These are phyloP conservation scores for Austroboletus eburneus DNA, from an alignment of 768 basidiomycete genomes.

Conservation along the genomic window DNA sequence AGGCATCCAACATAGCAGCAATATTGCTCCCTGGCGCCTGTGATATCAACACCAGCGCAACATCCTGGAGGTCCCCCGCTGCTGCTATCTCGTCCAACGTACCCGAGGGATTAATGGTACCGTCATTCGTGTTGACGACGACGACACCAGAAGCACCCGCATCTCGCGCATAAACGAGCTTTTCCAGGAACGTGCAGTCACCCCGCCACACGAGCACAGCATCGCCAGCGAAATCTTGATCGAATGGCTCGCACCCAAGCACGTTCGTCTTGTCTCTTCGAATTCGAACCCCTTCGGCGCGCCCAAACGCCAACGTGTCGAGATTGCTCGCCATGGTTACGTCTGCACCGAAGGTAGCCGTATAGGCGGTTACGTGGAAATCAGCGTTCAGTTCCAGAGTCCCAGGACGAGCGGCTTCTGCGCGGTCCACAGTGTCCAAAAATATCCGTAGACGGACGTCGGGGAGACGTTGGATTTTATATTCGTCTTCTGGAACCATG, in stretches of 20 bases:
- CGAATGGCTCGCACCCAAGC: constrained; percentile 59
- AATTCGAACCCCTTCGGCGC: constrained; percentile 51
- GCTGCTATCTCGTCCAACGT: constrained; percentile 50
- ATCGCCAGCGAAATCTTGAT: constrained; percentile 42
- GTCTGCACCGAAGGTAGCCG: constrained; percentile 70
- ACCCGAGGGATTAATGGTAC: constrained; percentile 62
- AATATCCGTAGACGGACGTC: constrained; percentile 60
- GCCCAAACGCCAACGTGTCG: constrained; percentile 42
- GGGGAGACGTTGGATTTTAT: constrained; percentile 16
- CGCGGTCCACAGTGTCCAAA: constrained; percentile 47
- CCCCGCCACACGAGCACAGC: constrained; percentile 70
- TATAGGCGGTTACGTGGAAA: constrained; percentile 52
- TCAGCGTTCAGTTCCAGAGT: constrained; percentile 40
- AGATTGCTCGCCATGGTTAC: constrained; percentile 33
- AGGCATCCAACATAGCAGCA: constrained; percentile 49
- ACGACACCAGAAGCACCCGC: constrained; percentile 78
- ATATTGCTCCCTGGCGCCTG: constrained; percentile 50
- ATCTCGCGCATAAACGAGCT: constrained; percentile 62
- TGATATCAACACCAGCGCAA: constrained; percentile 56
- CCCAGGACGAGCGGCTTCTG: constrained; percentile 38
- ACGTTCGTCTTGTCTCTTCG: constrained; percentile 48
- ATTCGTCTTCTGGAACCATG: constrained; percentile 32
- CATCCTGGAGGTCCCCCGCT: constrained; percentile 54
- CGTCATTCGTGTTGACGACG: constrained; percentile 63
- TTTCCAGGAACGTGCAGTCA: constrained; percentile 84